phyloP scores from a whole-genome alignment of 2,329 filamentous ascomycete genomes.

The Orbilia quercus region DNA sequence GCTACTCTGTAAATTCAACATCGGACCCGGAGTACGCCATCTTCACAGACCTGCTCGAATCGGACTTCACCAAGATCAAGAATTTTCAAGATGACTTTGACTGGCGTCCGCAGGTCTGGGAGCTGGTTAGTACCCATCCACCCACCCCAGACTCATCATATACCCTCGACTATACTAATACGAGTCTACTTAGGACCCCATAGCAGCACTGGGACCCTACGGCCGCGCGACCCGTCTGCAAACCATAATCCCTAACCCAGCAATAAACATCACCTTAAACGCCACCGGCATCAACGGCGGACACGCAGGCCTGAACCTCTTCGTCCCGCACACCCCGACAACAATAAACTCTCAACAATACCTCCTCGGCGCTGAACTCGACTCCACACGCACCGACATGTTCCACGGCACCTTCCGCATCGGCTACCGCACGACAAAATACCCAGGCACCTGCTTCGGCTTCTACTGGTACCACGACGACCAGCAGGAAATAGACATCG shows the following conservation, averaged over 20 bases:
- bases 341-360: slow-evolving; percentile 65
- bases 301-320: slow-evolving; percentile 70
- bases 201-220: slow-evolving; percentile 69
- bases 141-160: too few species aligned
- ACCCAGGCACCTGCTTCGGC: slow-evolving; percentile 77
- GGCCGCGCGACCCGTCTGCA: slow-evolving; percentile 72
- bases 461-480: slow-evolving; percentile 85
- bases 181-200: slow-evolving; percentile 66
- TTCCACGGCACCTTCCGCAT: slow-evolving; percentile 77
- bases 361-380: slow-evolving; percentile 74
- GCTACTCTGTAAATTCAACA: slow-evolving; percentile 72
- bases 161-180: not conserved
- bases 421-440: slow-evolving; percentile 72
- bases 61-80: slow-evolving; percentile 73
- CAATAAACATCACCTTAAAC: slow-evolving; percentile 65
- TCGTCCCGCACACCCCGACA: slow-evolving; percentile 64
- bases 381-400: slow-evolving; percentile 71
- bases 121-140: too few species aligned
- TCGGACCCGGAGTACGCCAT: slow-evolving; percentile 64
- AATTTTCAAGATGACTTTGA: slow-evolving; percentile 67
- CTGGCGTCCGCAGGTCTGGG: slow-evolving; percentile 77
- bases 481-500: slow-evolving; percentile 83
- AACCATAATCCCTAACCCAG: slow-evolving; percentile 71
- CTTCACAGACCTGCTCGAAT: slow-evolving; percentile 77
- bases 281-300: slow-evolving; percentile 66